Evolutionary conservation across 305 asterid genomes (phyloP).

Genomic region (Plantago rigida): DNA sequence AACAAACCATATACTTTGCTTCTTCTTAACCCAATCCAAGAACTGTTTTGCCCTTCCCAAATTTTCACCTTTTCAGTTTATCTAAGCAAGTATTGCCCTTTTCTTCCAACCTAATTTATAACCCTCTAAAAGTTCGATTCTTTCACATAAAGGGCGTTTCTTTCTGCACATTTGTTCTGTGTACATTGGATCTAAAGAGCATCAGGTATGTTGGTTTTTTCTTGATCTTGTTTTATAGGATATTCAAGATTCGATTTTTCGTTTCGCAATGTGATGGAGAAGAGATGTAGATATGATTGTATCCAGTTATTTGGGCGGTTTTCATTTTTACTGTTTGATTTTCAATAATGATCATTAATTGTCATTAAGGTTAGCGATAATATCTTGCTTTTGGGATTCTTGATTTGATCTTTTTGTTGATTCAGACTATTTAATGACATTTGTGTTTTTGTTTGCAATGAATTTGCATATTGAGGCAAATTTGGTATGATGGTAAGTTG

Average conservation of each 20-base stretch:
- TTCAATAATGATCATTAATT: not conserved
- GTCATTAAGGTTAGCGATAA: not conserved
- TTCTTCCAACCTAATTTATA: too few relatives aligned
- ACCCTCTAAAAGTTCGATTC: too few relatives aligned
- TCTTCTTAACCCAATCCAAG: too few relatives aligned
- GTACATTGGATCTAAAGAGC: too few relatives aligned
- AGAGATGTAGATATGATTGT: not conserved
- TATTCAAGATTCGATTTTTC: conserved; percentile 6
- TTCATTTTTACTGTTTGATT: not conserved
- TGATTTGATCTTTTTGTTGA: not conserved
- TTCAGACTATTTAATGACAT: not conserved
- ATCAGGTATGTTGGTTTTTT: not conserved
- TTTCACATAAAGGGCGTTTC: too few relatives aligned
- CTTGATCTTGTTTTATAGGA: not conserved
- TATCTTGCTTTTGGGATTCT: not conserved
- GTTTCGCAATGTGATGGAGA: not conserved
- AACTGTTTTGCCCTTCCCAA: too few relatives aligned
- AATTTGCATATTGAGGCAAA: too few relatives aligned
- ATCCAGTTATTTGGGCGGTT: not conserved
- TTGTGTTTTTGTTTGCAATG: not conserved
- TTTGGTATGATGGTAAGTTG: too few relatives aligned
- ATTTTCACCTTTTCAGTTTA: too few relatives aligned
- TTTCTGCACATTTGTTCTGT: too few relatives aligned
- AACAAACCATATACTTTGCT: too few relatives aligned
- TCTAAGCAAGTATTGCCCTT: too few relatives aligned